These are phyloP conservation scores for Lachnellula hyalina DNA, from an alignment of 2,329 filamentous ascomycete species.

Conservation along the genomic window DNA sequence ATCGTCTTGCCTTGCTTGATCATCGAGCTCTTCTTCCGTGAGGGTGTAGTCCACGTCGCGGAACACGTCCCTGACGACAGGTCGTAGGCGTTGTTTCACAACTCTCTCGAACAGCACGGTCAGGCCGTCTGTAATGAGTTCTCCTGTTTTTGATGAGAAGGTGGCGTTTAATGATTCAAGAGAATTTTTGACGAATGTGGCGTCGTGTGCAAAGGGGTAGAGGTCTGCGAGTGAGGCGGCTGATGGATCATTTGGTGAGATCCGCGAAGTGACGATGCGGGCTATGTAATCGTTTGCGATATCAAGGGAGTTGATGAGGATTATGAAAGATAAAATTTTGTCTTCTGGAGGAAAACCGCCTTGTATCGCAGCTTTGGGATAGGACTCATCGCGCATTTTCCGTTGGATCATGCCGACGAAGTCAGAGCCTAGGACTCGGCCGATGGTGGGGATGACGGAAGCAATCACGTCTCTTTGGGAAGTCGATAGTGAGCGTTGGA, in stretches of 20 bases:
- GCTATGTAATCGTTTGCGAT: slow-evolving; percentile 85
- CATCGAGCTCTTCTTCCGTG: slow-evolving; percentile 54
- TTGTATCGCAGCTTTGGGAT: slow-evolving; percentile 73
- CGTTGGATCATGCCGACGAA: slow-evolving; percentile 97
- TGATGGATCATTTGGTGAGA: slow-evolving; percentile 42
- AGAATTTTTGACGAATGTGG: slow-evolving; percentile 60
- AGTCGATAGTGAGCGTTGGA: slow-evolving; percentile 81
- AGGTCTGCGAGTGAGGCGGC: slow-evolving; percentile 49
- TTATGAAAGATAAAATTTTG: slow-evolving; percentile 81
- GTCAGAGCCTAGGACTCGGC: slow-evolving; percentile 76
- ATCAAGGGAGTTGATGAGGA: slow-evolving; percentile 94
- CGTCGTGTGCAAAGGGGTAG: slow-evolving; percentile 79
- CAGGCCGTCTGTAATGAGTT: slow-evolving; percentile 79
- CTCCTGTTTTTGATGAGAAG: slow-evolving; percentile 72
- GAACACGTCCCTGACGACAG: slow-evolving; percentile 82
- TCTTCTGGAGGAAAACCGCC: slow-evolving; percentile 83
- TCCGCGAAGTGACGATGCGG: slow-evolving; percentile 71
- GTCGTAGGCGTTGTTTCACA: slow-evolving; percentile 76
- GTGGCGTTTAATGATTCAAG: slow-evolving; percentile 64
- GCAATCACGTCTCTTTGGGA: slow-evolving; percentile 74
- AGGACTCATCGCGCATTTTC: slow-evolving; percentile 95
- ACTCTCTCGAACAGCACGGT: slow-evolving; percentile 84
- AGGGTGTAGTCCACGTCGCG: slow-evolving; percentile 84
- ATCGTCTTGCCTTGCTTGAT: slow-evolving; percentile 47
- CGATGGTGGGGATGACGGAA: slow-evolving; percentile 71